Base-by-base conservation (phyloP, 2,329 filamentous ascomycete genomes). In the Mycosphaerella sp. region DNA sequence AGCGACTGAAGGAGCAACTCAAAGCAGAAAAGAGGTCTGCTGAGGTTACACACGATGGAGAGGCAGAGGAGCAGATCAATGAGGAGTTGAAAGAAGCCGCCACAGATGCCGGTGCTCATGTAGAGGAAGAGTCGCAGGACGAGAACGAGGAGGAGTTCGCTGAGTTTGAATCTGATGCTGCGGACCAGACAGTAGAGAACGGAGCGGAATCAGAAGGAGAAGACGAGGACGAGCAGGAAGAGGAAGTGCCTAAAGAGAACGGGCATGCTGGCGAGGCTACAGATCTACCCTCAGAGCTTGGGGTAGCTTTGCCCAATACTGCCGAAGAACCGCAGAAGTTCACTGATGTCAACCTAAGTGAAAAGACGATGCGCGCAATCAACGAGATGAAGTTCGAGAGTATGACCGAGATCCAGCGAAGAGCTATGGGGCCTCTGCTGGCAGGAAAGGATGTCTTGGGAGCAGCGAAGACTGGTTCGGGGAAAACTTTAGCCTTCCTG, bases 381-480 rank as follows among this genome's bases (percentile, higher is more conserved):
- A 73, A 84, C 52, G 87, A 86, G 58, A 97, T 98, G 91, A 87
- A 87, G 12, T 96, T 97, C 68, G 84, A 86, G 65, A 90, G 79
- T 42, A 96, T 98, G 90, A 97, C 93, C 0, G 87, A 93, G 68
- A 96, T 97, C 60, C 93, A 97, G 71, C 80, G 82, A 62, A 80
- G 86, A 66, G 86, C 85, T 10, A 95, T 97, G 50, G 90, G 91
- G 4, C 89, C 90, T 16, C 76, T 94, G 41, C 76, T 97, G 53
- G 89, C 90, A 37, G 93, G 93, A 57, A 84, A 86, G 66, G 91
- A 97, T 73, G 87, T 97, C 17, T 80, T 98, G 40, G 93, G 93
- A 63, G 91, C 91, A 28, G 93, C 93, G 44, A 97, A 97, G 77
- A 96, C 90, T 2, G 90, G 90, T 39, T 94, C 88, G 17, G 93